Conservation (phyloP, 2,329 filamentous ascomycete genomes). For the Pseudocercospora crystallina region DNA sequence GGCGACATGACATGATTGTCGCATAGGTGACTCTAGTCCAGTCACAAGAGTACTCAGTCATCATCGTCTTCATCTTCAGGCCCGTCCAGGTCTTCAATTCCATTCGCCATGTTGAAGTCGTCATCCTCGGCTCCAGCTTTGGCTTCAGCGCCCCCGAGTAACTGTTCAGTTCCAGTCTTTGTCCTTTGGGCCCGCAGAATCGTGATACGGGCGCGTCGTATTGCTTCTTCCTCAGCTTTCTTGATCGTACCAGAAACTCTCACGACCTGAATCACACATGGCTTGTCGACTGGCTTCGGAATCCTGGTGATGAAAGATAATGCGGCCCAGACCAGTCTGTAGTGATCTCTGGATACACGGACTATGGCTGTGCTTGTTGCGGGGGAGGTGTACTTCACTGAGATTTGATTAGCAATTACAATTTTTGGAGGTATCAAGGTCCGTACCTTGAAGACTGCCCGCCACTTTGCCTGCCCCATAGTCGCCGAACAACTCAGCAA, state of each 20-base stretch:
- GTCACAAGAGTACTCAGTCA: constrained; percentile 1
- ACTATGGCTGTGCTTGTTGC: constrained; percentile 96
- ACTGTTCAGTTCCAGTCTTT: constrained; percentile 2
- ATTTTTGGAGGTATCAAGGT: neutral
- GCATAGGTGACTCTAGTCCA: too few relatives aligned
- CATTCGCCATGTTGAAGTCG: constrained; percentile 45
- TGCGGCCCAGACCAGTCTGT: constrained; percentile 85
- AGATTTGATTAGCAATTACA: neutral
- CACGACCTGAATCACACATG: constrained; percentile 80
- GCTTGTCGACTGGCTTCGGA: constrained; percentile 57
- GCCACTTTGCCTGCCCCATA: constrained; percentile 77
- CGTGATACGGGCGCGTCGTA: constrained; percentile 70
- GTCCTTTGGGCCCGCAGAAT: constrained; percentile 65
- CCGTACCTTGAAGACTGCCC: constrained; percentile 65
- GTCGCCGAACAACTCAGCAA: constrained; percentile 78
- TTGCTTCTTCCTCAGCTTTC: constrained; percentile 86
- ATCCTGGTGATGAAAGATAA: constrained; percentile 76
- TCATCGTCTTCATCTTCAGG: constrained; percentile 40
- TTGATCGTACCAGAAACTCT: constrained; percentile 89
- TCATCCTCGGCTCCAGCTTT: constrained; percentile 25
- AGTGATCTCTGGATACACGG: constrained; percentile 76
- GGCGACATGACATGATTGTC: too few relatives aligned
- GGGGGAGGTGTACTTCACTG: constrained; percentile 88
- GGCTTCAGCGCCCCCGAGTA: neutral
- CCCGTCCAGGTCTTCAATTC: constrained; percentile 47